phyloP scores from a whole-genome alignment of 2,329 filamentous ascomycete genomes.

The Penicillium verrucosum region DNA sequence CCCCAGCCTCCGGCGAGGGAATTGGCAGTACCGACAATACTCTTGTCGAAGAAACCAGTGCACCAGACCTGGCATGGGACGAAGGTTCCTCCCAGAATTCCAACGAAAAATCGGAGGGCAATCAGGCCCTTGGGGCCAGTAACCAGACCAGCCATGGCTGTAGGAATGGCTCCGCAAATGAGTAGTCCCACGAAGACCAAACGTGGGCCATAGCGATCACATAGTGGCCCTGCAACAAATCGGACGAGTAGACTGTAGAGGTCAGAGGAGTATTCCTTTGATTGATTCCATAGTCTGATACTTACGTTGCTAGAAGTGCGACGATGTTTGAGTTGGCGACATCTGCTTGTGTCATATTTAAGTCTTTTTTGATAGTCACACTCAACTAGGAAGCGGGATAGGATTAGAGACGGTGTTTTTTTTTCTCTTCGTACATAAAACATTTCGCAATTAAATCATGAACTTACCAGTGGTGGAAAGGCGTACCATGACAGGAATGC shows the following conservation, averaged over 20 bases:
- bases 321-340: conserved; percentile 89
- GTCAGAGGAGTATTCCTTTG: neutral
- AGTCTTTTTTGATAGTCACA: conserved; percentile 75
- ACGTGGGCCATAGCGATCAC: conserved; percentile 78
- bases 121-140: conserved; percentile 57
- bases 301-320: conserved; percentile 67
- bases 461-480: conserved; percentile 74
- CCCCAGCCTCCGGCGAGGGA: conserved; percentile 80
- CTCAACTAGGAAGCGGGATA: conserved; percentile 49
- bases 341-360: conserved; percentile 66
- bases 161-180: conserved; percentile 74
- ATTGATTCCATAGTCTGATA: neutral
- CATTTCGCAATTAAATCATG: neutral
- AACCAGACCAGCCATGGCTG: conserved; percentile 76
- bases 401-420: conserved; percentile 17
- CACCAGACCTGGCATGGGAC: conserved; percentile 80
- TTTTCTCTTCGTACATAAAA: neutral
- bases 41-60: conserved; percentile 90
- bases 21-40: conserved; percentile 84
- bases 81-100: conserved; percentile 44
- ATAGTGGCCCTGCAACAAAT: conserved; percentile 74
- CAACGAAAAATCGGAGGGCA: conserved; percentile 44
- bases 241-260: conserved; percentile 64
- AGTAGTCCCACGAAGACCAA: conserved; percentile 74
- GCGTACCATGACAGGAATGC: conserved; percentile 90